These are phyloP conservation scores for Pisolithus albus DNA, from an alignment of 768 basidiomycete genomes.

Conservation along the genomic window DNA sequence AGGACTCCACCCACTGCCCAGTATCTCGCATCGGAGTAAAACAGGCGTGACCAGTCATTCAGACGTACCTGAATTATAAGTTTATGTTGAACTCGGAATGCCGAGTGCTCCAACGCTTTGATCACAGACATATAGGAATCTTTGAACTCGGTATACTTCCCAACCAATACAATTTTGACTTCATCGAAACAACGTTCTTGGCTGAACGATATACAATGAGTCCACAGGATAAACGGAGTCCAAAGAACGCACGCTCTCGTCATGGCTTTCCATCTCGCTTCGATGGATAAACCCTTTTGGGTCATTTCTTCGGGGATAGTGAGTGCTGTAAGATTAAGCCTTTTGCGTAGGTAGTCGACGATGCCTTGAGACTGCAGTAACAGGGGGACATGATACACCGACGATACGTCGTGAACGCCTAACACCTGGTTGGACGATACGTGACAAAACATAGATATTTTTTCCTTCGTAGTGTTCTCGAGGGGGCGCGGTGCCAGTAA, in stretches of 20 bases:
- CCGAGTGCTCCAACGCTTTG: constrained; percentile 95
- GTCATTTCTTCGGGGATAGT: constrained; percentile 49
- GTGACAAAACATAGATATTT: constrained; percentile 99
- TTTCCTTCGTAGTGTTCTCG: constrained; percentile 81
- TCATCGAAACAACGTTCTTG: constrained; percentile 89
- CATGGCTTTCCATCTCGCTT: constrained; percentile 72
- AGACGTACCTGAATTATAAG: constrained; percentile 66
- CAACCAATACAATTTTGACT: constrained; percentile 86
- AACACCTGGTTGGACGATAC: constrained; percentile 85
- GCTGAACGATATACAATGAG: constrained; percentile 34
- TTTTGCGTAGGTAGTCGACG: constrained; percentile 69
- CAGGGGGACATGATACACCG: constrained; percentile 95
- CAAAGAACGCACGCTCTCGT: constrained; percentile 55
- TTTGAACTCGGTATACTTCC: constrained; percentile 94
- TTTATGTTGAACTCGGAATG: constrained; percentile 84
- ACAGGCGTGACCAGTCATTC: background rate
- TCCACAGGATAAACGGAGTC: background rate
- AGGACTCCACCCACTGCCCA: constrained; percentile 90
- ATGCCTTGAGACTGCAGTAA: constrained; percentile 92
- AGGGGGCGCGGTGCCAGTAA: constrained; percentile 74
- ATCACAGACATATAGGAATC: constrained; percentile 99
- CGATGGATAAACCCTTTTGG: constrained; percentile 58
- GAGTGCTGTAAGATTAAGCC: constrained; percentile 66
- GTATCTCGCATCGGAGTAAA: constrained; percentile 3
- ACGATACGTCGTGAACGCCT: constrained; percentile 92